Evolutionary conservation across 83 land plant species (phyloP), one percentile per base, ranked within the genome.

Genomic region (Picea abies): DNA sequence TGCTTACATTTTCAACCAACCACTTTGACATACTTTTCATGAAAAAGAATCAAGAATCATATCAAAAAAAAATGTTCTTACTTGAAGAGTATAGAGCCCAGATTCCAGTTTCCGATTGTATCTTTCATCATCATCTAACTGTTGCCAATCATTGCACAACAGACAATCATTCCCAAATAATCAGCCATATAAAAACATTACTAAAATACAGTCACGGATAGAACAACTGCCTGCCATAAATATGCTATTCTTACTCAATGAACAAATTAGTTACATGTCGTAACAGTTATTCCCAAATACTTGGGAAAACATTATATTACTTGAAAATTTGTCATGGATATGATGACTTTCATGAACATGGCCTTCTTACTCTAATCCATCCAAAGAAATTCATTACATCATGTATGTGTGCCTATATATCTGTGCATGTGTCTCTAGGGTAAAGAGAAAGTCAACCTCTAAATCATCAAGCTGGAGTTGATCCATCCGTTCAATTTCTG

Each of bases 101-200:
- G 98, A 92, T 78, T 97, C 99, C 26, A 97, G 86, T 83, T 90
- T 96, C 32, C 94, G 85, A 49, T 94, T 90, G 80, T 97, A 97
- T 61, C 87, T 92, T 78, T 97, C 99, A 17, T 96, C 99, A 70
- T 97, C 99, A 89, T 97, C 98, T 89, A 97, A 86, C 99, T 97
- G 84, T 62, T 73, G 1, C 20, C 41, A 20, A 44, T 44, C 52
- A 73, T n/a, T 70, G 22, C 58, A 73, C 58, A 73, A 79, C 2
- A 25, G 23, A 60, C 67, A 25, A 41, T 73, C 44, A 73, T 73
- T 44, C 73, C 39, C 73, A 70, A 70, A 35, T 69, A 56, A 56
- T 19, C 9, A 56, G 78, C 23, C 22, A 79, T n/a, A 60, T 66
- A 60, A 79, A 23, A 63, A 20, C 76, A 32, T n/a, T 32, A 39